phyloP scores from a whole-genome alignment of 257 asterid genomes.

The Paraleonurus japonicus region DNA sequence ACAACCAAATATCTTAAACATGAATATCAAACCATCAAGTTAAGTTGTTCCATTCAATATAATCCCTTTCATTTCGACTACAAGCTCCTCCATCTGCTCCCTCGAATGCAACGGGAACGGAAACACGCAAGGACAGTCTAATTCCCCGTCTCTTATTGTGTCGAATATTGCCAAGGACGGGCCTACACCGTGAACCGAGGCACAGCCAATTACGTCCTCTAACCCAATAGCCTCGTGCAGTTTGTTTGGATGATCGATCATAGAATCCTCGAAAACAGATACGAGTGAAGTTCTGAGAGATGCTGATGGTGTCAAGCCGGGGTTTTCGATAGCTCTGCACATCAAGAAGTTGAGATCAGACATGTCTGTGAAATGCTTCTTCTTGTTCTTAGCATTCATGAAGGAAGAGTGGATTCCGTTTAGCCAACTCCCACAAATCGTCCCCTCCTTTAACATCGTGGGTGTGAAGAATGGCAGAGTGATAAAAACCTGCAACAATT shows the following conservation, averaged over 20 bases:
- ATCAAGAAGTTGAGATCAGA: conserved; percentile 78
- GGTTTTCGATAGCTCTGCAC: conserved; percentile 92
- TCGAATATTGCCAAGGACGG: conserved; percentile 79
- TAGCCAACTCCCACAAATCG: conserved; percentile 65
- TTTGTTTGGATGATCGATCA: conserved; percentile 35
- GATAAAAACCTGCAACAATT: conserved; percentile 66
- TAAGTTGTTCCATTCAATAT: conserved; percentile 36
- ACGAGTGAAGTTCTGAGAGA: conserved; percentile 71
- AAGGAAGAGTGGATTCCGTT: conserved; percentile 57
- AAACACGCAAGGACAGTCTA: conserved; percentile 79
- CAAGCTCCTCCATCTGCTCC: conserved; percentile 68
- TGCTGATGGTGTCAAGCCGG: conserved; percentile 69
- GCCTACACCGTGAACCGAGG: conserved; percentile 83
- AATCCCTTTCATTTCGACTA: conserved; percentile 58
- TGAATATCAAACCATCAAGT: conserved; percentile 7
- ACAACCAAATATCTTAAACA: background rate
- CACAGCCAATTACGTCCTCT: conserved; percentile 71
- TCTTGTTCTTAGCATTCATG: conserved; percentile 53
- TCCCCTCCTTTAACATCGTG: conserved; percentile 67
- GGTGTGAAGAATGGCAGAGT: conserved; percentile 81
- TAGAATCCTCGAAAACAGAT: conserved; percentile 72
- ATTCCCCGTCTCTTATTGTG: conserved; percentile 53
- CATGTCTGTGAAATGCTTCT: conserved; percentile 84
- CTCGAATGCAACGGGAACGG: conserved; percentile 87
- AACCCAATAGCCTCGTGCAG: conserved; percentile 46